phyloP scores from a whole-genome alignment of 1,139 yeast genomes.

The Geotrichum candidum region DNA sequence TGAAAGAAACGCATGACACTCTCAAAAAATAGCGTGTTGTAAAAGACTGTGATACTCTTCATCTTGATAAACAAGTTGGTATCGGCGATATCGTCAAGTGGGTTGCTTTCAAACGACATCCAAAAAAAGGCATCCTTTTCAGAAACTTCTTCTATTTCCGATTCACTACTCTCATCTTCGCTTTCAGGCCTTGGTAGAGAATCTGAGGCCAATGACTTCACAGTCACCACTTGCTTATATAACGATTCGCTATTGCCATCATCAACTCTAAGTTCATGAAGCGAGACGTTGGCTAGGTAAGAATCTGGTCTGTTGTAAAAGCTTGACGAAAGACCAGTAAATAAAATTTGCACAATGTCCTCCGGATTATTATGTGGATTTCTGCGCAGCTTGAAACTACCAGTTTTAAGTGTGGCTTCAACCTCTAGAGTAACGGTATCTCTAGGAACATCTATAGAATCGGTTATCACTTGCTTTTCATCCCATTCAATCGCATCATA shows the following conservation, averaged over 20 bases:
- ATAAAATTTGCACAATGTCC: conserved; percentile 68
- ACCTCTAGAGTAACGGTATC: conserved; percentile 66
- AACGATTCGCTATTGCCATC: conserved; percentile 74
- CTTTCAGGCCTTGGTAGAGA: conserved; percentile 24
- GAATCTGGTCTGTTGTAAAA: conserved; percentile 78
- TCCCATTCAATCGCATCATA: conserved; percentile 93
- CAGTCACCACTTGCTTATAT: conserved; percentile 84
- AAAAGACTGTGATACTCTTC: conserved; percentile 83
- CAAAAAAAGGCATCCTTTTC: conserved; percentile 64
- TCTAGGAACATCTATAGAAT: conserved; percentile 61
- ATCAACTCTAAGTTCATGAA: conserved; percentile 76
- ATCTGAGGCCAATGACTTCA: conserved; percentile 51
- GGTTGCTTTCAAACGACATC: conserved; percentile 77
- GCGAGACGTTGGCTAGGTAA: conserved; percentile 59
- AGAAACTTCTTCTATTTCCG: background rate
- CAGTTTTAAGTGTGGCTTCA: conserved; percentile 62
- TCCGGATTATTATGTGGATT: conserved; percentile 31
- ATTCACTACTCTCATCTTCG: conserved; percentile 12
- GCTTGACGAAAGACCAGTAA: conserved; percentile 75
- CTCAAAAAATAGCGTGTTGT: conserved; percentile 76
- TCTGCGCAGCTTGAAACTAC: conserved; percentile 61
- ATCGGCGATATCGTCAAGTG: conserved; percentile 78
- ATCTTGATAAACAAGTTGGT: conserved; percentile 66
- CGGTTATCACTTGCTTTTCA: conserved; percentile 51
- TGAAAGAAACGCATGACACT: conserved; percentile 68